Evolutionary conservation across 768 basidiomycete genomes (phyloP).

Genomic region (Xanthoconium stramineum): DNA sequence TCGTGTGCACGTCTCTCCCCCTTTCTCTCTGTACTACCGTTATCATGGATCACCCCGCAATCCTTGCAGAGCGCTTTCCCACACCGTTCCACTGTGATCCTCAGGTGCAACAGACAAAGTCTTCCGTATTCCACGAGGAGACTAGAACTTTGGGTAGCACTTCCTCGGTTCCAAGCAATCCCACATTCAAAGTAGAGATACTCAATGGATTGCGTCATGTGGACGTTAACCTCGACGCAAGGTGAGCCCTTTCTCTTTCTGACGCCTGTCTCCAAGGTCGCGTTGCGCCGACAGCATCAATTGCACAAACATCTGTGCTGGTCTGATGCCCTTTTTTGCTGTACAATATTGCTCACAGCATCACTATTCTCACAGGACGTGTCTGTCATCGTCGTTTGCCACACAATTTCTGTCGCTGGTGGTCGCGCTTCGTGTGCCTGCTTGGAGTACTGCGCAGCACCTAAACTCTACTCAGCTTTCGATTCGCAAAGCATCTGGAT

Average conservation of each 20-base stretch:
- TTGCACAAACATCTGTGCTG: constrained; percentile 32
- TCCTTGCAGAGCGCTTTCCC: constrained; percentile 13
- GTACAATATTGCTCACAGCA: constrained; percentile 18
- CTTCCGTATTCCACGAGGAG: constrained; percentile 5
- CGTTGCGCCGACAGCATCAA: constrained; percentile 31
- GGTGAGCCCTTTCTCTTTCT: constrained; percentile 50
- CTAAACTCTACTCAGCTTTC: constrained; percentile 49
- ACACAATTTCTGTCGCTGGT: constrained; percentile 54
- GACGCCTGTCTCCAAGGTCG: constrained; percentile 21
- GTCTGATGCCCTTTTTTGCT: constrained; percentile 30
- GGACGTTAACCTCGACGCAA: constrained; percentile 55
- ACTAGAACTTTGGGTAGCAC: constrained; percentile 30
- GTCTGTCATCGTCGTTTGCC: constrained; percentile 58
- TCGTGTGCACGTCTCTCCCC: constrained; percentile 20
- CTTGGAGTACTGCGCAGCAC: constrained; percentile 49
- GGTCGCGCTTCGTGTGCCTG: constrained; percentile 50
- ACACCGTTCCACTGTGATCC: constrained; percentile 3
- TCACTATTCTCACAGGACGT: constrained; percentile 46
- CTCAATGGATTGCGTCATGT: constrained; percentile 63
- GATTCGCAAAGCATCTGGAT: constrained; percentile 83
- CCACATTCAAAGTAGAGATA: constrained; percentile 41
- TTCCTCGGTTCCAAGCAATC: constrained; percentile 35
- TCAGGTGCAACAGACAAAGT: neutral
- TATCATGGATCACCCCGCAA: constrained; percentile 12
- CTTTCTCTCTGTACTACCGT: constrained; percentile 3